These are phyloP conservation scores for Cubamyces sp. DNA, from an alignment of 768 basidiomycete species.

Conservation along the genomic window DNA sequence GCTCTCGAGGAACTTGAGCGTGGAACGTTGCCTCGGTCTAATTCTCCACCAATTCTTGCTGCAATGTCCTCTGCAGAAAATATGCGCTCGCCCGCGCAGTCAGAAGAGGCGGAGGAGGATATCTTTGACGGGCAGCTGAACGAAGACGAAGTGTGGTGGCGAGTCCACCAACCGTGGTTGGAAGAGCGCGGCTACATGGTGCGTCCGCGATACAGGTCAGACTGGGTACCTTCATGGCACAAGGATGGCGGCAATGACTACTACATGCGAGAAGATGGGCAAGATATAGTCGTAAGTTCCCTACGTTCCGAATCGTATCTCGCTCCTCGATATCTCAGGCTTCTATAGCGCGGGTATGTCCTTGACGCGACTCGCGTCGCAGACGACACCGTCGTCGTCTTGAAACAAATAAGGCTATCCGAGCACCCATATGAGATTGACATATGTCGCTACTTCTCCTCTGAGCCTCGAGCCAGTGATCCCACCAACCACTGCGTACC, in stretches of 20 bases:
- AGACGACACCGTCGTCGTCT: constrained; percentile 20
- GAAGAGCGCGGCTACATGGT: constrained; percentile 29
- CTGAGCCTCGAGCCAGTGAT: constrained; percentile 7
- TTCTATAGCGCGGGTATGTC: background rate
- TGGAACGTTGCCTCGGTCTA: too few species aligned
- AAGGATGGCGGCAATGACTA: constrained; percentile 2
- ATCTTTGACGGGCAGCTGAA: background rate
- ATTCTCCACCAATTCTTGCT: too few species aligned
- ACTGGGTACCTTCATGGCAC: constrained; percentile 35
- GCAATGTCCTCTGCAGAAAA: too few species aligned
- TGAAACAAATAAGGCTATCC: constrained; percentile 22
- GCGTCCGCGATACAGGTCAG: constrained; percentile 30
- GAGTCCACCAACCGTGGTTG: constrained; percentile 20
- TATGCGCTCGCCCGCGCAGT: too few species aligned
- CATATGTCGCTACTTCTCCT: constrained; percentile 17
- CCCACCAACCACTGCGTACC: constrained; percentile 33
- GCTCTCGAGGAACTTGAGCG: too few species aligned
- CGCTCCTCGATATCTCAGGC: background rate
- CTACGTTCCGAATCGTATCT: background rate
- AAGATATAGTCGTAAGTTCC: background rate
- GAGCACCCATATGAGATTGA: constrained; percentile 27
- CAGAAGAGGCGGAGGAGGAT: too few species aligned
- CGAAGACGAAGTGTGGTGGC: constrained; percentile 13
- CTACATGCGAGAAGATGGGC: constrained; percentile 15
- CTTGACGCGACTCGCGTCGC: constrained; percentile 29